phyloP scores from a whole-genome alignment of 345 rosid genomes.

The Jatropha curcas region DNA sequence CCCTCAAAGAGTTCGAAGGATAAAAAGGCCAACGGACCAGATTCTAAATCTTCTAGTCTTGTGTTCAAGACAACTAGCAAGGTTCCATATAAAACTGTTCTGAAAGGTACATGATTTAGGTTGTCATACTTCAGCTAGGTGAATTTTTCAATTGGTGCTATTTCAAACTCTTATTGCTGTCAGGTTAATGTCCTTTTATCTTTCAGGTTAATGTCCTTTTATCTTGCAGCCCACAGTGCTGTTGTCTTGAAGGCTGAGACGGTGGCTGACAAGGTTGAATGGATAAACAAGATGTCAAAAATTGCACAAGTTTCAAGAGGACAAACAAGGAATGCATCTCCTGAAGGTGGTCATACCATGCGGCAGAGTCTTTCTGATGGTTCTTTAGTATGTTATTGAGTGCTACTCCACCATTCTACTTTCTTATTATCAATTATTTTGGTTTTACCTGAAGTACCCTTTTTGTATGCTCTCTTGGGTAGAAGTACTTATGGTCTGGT shows the following conservation, averaged over 20 bases:
- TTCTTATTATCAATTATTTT: background rate
- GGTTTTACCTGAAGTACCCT: too few species aligned
- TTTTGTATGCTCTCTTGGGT: background rate
- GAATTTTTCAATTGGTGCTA: background rate
- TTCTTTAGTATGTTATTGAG: slow-evolving; percentile 81
- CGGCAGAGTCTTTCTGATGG: slow-evolving; percentile 96
- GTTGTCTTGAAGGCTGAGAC: slow-evolving; percentile 87
- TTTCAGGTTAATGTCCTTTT: background rate
- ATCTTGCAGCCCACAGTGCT: slow-evolving; percentile 82
- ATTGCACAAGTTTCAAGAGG: slow-evolving; percentile 63
- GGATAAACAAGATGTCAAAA: slow-evolving; percentile 77
- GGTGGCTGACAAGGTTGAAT: slow-evolving; percentile 73
- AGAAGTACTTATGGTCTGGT: background rate
- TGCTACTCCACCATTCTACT: background rate
- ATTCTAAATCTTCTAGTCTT: slow-evolving; percentile 60
- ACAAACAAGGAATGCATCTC: slow-evolving; percentile 54
- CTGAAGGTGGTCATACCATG: slow-evolving; percentile 41
- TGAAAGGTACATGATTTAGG: slow-evolving; percentile 57
- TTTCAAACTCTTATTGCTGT: background rate
- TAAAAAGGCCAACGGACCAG: slow-evolving; percentile 82
- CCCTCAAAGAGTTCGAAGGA: slow-evolving; percentile 81
- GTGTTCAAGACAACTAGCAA: slow-evolving; percentile 79
- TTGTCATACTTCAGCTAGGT: background rate
- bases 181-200: too few species aligned
- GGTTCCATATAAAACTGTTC: slow-evolving; percentile 86